These are phyloP conservation scores for Nicotiana attenuata DNA, from an alignment of 257 asterid species.

Conservation along the genomic window DNA sequence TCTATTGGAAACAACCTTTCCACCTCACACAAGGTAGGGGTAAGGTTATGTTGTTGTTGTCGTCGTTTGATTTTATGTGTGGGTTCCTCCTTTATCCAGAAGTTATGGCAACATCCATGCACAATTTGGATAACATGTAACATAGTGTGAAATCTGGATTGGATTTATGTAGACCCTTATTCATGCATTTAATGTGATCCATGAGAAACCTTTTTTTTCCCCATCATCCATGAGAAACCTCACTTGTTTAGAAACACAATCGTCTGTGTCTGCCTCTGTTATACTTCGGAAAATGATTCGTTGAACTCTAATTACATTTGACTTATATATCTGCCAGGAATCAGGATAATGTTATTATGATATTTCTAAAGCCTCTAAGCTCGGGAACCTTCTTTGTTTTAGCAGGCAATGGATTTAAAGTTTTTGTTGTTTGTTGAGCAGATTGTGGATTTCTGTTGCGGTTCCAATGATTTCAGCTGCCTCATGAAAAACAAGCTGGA, in stretches of 20 bases:
- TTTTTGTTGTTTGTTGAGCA: conserved; percentile 29
- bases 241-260: not conserved
- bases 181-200: no score
- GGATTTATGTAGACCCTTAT: no score
- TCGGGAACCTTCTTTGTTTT: not conserved
- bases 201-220: no score
- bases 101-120: no score
- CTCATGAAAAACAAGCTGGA: conserved; percentile 69
- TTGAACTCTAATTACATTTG: not conserved
- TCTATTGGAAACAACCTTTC: no score
- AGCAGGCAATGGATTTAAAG: not conserved
- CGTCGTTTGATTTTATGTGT: no score
- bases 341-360: conserved; percentile 5
- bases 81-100: no score
- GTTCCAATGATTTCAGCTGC: conserved; percentile 87
- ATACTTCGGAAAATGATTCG: not conserved
- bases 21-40: no score
- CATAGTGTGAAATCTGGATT: no score
- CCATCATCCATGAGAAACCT: no score
- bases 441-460: conserved; percentile 95
- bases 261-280: not conserved
- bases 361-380: not conserved
- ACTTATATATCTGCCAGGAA: not conserved
- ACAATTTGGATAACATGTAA: no score
- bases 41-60: no score